A percentile compares a stretch with the other conserved stretches of the same genome.
These are phyloP conservation scores for Aurinia saxatilis DNA, from an alignment of 345 rosid genomes.

Conservation along the genomic window DNA sequence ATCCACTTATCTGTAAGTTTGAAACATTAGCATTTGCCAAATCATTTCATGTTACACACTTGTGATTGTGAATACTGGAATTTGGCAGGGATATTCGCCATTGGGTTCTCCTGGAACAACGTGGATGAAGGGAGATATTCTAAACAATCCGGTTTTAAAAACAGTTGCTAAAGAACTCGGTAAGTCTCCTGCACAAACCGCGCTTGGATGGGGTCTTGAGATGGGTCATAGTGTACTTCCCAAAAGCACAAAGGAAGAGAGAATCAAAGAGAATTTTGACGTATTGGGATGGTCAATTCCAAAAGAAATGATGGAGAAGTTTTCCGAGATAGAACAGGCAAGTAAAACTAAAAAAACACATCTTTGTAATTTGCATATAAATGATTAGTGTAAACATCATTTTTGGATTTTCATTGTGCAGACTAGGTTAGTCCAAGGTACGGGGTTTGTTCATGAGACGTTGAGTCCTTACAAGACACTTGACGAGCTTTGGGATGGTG, in stretches of 20 bases:
- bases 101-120: constrained; percentile 75
- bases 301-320: constrained; percentile 45
- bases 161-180: constrained; percentile 55
- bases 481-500: constrained; percentile 85
- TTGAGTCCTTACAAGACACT: constrained; percentile 45
- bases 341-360: constrained; percentile 13
- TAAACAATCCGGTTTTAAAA: constrained; percentile 40
- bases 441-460: constrained; percentile 46
- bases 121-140: constrained; percentile 57
- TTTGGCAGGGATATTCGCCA: constrained; percentile 71
- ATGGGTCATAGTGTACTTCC: constrained; percentile 86
- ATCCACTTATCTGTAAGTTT: constrained; percentile 68
- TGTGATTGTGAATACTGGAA: not conserved
- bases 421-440: constrained; percentile 55
- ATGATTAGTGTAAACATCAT: not conserved
- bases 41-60: not conserved
- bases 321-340: constrained; percentile 61
- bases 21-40: not conserved
- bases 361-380: not conserved
- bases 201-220: constrained; percentile 80
- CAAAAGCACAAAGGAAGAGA: constrained; percentile 52
- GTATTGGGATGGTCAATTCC: constrained; percentile 78
- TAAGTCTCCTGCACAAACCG: constrained; percentile 74
- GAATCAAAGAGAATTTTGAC: constrained; percentile 69
- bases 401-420: constrained; percentile 20